Evolutionary conservation across 1,139 yeast genomes (phyloP), one percentile per base, ranked within the genome.

Genomic region (Pneumocystis murina): DNA sequence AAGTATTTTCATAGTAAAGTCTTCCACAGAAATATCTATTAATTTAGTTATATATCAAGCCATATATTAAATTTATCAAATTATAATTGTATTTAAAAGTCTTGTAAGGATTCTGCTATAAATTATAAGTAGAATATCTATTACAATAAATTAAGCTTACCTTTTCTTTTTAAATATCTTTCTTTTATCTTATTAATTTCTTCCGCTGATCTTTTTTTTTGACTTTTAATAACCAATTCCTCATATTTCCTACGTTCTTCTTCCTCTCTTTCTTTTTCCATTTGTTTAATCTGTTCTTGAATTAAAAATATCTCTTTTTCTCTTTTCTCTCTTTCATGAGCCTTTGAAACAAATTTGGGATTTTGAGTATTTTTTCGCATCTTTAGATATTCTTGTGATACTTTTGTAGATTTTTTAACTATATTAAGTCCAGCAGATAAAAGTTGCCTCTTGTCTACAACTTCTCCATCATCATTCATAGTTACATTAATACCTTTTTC

Each of bases 381-480:
- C 6, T 30, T 40, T 58, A 38, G 17, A 40, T 24, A 48, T 24
- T 48, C 33, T 14, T 48, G 55, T 48, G 55, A 48, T 48, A 48
- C 55, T 48, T 48, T 48, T 58, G 10, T 38, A 38, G 64, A 59
- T 12, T 35, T 59, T 64, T 55, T 60, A 43, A 36, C 59, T 57
- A 71, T 63, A 60, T 72, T 72, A 61, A 72, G 66, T 14, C 75
- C 75, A 3, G 72, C 72, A 2, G 66, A 59, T 1, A 72, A 66
- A 35, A 71, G 65, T 57, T 72, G 70, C 7, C 72, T 66, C 38
- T 71, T 71, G 62, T 72, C 73, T 14, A 72, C 70, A 41, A 72
- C 57, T 63, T 72, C 73, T 2, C 71, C 73, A n/a, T 66, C 67
- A 38, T 72, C 74, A 60, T 72, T 72, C 35, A 71, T 59, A 35